Conservation (phyloP, 2,329 filamentous ascomycete species). For the Tolypocladium tropicale region DNA sequence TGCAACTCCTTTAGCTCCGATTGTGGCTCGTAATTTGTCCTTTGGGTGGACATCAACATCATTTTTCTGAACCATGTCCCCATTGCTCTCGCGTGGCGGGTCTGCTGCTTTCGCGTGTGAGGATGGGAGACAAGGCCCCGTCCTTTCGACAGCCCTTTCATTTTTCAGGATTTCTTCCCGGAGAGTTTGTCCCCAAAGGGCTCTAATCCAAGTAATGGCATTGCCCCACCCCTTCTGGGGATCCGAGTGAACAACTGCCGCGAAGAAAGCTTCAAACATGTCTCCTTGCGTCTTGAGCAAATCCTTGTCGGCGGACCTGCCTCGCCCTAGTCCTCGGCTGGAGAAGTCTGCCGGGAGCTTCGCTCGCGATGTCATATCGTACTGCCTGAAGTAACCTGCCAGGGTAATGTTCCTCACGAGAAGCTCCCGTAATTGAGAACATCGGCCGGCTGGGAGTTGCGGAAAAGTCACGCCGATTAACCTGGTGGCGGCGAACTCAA, state of each 20-base stretch:
- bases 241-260: constrained; percentile 63
- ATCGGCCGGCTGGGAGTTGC: constrained; percentile 53
- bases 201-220: constrained; percentile 61
- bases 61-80: neutral
- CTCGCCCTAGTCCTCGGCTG: constrained; percentile 13
- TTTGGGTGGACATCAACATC: constrained; percentile 13
- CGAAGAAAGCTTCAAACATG: constrained; percentile 85
- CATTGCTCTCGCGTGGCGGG: neutral
- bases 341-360: constrained; percentile 39
- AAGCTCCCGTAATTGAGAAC: constrained; percentile 66
- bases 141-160: constrained; percentile 2
- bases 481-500: constrained; percentile 65
- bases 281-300: constrained; percentile 70
- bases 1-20: constrained; percentile 47
- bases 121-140: neutral
- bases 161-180: constrained; percentile 36
- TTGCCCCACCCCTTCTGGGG: constrained; percentile 48
- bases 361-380: constrained; percentile 58
- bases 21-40: constrained; percentile 18
- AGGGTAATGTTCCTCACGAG: constrained; percentile 76
- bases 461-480: constrained; percentile 67
- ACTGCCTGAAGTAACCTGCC: constrained; percentile 56
- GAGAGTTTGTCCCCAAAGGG: constrained; percentile 62
- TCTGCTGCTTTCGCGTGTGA: neutral
- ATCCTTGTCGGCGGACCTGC: constrained; percentile 34